Evolutionary conservation across 75 land plant species (phyloP).

Genomic region (Pinus taeda): DNA sequence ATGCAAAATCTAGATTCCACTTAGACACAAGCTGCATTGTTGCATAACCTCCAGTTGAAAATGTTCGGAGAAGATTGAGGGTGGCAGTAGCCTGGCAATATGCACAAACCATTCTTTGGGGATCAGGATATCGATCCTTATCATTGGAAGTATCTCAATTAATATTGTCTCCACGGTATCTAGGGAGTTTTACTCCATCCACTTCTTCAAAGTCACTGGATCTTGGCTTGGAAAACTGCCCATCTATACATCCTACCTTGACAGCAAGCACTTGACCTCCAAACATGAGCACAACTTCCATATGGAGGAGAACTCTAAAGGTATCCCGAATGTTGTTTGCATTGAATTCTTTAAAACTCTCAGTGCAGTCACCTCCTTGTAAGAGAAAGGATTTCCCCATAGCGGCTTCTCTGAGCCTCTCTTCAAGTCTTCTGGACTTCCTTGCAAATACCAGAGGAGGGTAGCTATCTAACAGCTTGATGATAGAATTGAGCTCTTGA

Average conservation of each 20-base stretch:
- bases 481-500: constrained; percentile 33
- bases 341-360: constrained; percentile 73
- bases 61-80: constrained; percentile 70
- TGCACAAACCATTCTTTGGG: constrained; percentile 57
- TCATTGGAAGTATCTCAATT: constrained; percentile 27
- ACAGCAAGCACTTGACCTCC: constrained; percentile 75
- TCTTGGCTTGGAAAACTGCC: constrained; percentile 50
- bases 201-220: constrained; percentile 27
- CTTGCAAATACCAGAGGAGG: constrained; percentile 80
- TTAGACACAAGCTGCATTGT: constrained; percentile 72
- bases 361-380: constrained; percentile 78
- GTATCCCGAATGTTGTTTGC: constrained; percentile 69
- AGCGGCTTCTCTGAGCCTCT: constrained; percentile 65
- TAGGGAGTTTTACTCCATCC: constrained; percentile 37
- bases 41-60: constrained; percentile 82
- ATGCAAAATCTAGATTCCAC: constrained; percentile 72
- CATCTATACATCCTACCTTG: constrained; percentile 61
- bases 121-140: constrained; percentile 47
- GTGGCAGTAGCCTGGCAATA: constrained; percentile 68
- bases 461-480: constrained; percentile 25
- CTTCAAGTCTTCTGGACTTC: constrained; percentile 63
- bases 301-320: constrained; percentile 59
- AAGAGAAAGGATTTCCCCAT: constrained; percentile 61
- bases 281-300: constrained; percentile 65
- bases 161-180: constrained; percentile 44